Percentiles rank a stretch among this genome's conserved stretches.
Evolutionary conservation across 768 basidiomycete genomes (phyloP).

Genomic region (Lentinus brumalis): DNA sequence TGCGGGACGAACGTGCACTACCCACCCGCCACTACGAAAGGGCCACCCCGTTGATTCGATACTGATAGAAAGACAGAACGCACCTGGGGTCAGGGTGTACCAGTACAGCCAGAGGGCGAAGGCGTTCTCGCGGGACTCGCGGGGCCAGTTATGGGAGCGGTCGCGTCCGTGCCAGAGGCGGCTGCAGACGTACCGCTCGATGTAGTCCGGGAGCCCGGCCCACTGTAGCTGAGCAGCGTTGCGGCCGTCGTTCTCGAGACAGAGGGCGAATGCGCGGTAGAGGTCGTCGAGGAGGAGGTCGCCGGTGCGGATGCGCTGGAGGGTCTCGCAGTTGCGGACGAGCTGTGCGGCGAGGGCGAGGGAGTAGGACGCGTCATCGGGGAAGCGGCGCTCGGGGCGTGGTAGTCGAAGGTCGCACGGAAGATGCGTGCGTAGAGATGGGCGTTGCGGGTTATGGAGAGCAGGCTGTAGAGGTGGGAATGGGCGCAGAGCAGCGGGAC

Average conservation of each 20-base stretch:
- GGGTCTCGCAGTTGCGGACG: slow-evolving; percentile 37
- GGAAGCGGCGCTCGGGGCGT: slow-evolving; percentile 54
- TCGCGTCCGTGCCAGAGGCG: slow-evolving; percentile 45
- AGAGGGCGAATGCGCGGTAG: slow-evolving; percentile 51
- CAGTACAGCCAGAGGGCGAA: slow-evolving; percentile 67
- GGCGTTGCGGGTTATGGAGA: slow-evolving; percentile 35
- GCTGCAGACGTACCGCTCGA: slow-evolving; percentile 45
- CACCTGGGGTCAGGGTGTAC: slow-evolving; percentile 55
- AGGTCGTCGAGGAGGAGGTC: slow-evolving; percentile 44
- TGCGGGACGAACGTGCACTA: too few species aligned
- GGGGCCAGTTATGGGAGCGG: slow-evolving; percentile 54
- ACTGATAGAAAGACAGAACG: slow-evolving; percentile 23
- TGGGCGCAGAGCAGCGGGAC: slow-evolving; percentile 52
- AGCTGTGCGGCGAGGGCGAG: slow-evolving; percentile 41
- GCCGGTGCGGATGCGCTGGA: slow-evolving; percentile 33
- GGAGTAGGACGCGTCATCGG: slow-evolving; percentile 38
- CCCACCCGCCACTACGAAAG: too few species aligned
- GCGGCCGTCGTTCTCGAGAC: slow-evolving; percentile 68
- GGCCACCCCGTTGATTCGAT: too few species aligned
- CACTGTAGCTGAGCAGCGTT: slow-evolving; percentile 52
- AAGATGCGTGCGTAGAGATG: slow-evolving; percentile 61
- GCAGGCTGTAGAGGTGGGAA: slow-evolving; percentile 37
- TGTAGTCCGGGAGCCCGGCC: slow-evolving; percentile 50
- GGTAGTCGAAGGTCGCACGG: slow-evolving; percentile 54
- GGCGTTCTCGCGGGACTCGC: slow-evolving; percentile 48